Evolutionary conservation across 2,329 filamentous ascomycete species (phyloP).

Genomic region (Pseudogymnoascus sp.): DNA sequence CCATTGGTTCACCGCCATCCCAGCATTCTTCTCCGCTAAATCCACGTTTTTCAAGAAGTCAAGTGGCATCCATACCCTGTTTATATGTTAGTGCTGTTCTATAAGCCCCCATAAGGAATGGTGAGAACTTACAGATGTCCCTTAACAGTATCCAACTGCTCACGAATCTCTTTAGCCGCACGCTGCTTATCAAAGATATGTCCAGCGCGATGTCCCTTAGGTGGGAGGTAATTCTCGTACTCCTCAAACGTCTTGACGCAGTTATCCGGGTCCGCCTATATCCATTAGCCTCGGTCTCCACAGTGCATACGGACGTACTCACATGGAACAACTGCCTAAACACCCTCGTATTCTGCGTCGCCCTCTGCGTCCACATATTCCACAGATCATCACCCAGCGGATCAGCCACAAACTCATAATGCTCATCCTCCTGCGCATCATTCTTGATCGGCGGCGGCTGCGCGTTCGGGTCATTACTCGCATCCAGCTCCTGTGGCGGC

Average conservation of each 20-base stretch:
- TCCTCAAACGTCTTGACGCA: slow-evolving; percentile 80
- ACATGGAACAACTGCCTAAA: slow-evolving; percentile 79
- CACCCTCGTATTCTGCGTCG: slow-evolving; percentile 63
- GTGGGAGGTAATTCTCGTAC: slow-evolving; percentile 71
- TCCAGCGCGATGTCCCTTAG: slow-evolving; percentile 66
- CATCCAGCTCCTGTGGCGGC: slow-evolving; percentile 64
- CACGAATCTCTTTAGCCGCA: slow-evolving; percentile 63
- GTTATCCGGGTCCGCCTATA: slow-evolving; percentile 7
- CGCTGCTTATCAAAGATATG: slow-evolving; percentile 80
- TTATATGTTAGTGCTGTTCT: background rate
- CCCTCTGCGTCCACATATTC: slow-evolving; percentile 61
- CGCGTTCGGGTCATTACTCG: slow-evolving; percentile 61
- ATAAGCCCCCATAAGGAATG: background rate
- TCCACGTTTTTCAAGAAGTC: slow-evolving; percentile 75
- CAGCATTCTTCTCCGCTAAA: slow-evolving; percentile 70
- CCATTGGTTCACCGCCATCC: slow-evolving; percentile 74
- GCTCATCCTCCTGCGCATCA: slow-evolving; percentile 55
- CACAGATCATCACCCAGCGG: slow-evolving; percentile 61
- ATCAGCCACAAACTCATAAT: slow-evolving; percentile 61
- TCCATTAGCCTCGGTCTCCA: no score
- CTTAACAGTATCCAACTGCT: slow-evolving; percentile 70
- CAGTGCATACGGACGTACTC: no score
- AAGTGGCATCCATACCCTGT: slow-evolving; percentile 79
- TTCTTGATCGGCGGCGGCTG: slow-evolving; percentile 66
- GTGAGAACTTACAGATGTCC: slow-evolving; percentile 56